Base-by-base conservation (phyloP, 345 rosid genomes). In the Acer saccharum region DNA sequence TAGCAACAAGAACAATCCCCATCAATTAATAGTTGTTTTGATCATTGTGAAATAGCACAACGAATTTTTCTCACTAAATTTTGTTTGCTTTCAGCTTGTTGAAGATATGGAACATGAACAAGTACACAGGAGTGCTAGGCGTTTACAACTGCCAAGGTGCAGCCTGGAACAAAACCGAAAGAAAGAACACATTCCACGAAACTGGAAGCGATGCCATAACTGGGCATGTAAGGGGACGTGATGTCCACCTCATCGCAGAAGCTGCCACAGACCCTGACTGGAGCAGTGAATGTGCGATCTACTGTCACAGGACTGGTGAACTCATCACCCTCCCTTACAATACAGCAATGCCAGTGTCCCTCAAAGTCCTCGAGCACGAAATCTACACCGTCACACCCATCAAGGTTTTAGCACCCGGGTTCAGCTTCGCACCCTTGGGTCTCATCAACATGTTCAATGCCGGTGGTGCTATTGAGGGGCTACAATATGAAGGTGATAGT, bases 41-140 rank as follows among this genome's bases (percentile, higher is more conserved):
- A 67, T 41, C 3, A 18, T 39, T 12, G 2, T 61, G 35, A 65
- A 0, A 10, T 68, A 55, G 18, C 7, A 7, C 18, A 55, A 18
- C 4, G 25, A 52, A 16, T 35, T 72, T 55, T 72, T 57, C 54
- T 72, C 3, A 58, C 27, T 0, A 72, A 72, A 71, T 29, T 1
- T 52, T 61, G 27, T 16, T 77, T 84, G 83, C 68, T 74, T 77
- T 75, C 92, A 95, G 98, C 87, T 85, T 95, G 87, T 79, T 95
- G 85, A 95, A 95, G 91, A 92, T 95, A 83, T 93, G 99, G 99
- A 95, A 91, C 89, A 90, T 95, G 98, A 95, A 95, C 90, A 93
- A 95, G 80, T 93, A 82, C 88, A 93, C 97, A 7, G 99, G 98
- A 23, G 91, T 96, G 1, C 76, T 96, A 6, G 98, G 98, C 5